Evolutionary conservation across 2,329 filamentous ascomycete species (phyloP).

Genomic region (Ophiostoma perfectum): DNA sequence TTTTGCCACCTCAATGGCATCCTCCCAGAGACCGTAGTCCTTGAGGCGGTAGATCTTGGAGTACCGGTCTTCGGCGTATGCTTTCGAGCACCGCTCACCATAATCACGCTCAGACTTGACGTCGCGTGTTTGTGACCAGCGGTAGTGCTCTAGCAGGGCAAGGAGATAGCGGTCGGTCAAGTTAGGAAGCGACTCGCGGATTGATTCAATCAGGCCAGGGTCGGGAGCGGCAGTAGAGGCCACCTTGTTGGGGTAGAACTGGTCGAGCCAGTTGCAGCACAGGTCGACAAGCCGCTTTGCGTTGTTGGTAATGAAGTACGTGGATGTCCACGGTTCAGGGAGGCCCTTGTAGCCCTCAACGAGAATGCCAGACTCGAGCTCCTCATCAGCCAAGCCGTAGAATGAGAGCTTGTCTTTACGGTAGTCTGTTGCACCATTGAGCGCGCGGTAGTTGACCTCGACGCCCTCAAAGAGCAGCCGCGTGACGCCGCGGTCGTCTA

Average conservation of each 20-base stretch:
- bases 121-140: constrained; percentile 44
- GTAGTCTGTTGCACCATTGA: constrained; percentile 64
- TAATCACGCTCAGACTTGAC: constrained; percentile 40
- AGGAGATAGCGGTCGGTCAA: constrained; percentile 53
- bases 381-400: constrained; percentile 68
- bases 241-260: constrained; percentile 36
- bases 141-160: constrained; percentile 48
- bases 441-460: constrained; percentile 61
- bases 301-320: constrained; percentile 56
- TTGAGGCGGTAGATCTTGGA: constrained; percentile 50
- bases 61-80: constrained; percentile 48
- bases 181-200: constrained; percentile 45
- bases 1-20: constrained; percentile 53
- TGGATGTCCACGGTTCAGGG: constrained; percentile 81
- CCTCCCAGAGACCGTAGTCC: constrained; percentile 52
- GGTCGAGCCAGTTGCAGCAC: constrained; percentile 50
- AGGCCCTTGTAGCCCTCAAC: constrained; percentile 61
- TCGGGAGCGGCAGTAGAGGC: constrained; percentile 32
- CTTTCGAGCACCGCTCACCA: constrained; percentile 43
- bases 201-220: constrained; percentile 40
- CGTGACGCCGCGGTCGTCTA: constrained; percentile 51
- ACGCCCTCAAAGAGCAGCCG: constrained; percentile 62
- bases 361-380: constrained; percentile 60
- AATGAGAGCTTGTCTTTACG: constrained; percentile 61
- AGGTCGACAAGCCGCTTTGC: constrained; percentile 55